Evolutionary conservation across 768 basidiomycete genomes (phyloP), one percentile per base, ranked within the genome.

Genomic region (Termitomyces sp.): DNA sequence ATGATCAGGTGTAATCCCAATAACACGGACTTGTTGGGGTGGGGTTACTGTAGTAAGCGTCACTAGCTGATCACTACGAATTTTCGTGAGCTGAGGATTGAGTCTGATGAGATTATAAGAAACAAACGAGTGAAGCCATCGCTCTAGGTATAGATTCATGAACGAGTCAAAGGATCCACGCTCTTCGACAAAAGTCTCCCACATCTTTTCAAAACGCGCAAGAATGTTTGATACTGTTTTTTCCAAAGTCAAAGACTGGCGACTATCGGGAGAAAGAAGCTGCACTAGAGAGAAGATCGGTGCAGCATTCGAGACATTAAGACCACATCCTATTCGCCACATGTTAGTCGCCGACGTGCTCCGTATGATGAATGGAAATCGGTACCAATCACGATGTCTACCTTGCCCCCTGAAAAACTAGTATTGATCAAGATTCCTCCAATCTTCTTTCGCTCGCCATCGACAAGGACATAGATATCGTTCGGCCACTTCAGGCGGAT

Each of bases 401-500:
- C 88, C 24, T 79, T 78, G 0, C 84, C 86, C 1, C 82, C 82
- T n/a, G 77, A 74, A 60, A 94, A 94, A 64, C 81, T 89, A 28
- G 92, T 92, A 64, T 89, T 96, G 34, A 99, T 92, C 24, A 98
- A 73, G 18, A 98, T 87, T 0, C 97, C 96, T 0, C 96, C 96
- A 36, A 98, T 74, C 71, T 99, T 98, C 71, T 81, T 86, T 57
- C 72, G 71, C 62, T 83, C 82, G 20, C 73, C 74, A 5, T 74
- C 75, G 41, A 78, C 75, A 41, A 85, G 78, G 2, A 86, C 89
- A 65, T 98, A 98, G 4, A 99, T 75, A 64, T 98, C 97, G 66
- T 98, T 98, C 20, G 96, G 97, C 97, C 97, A 98, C 70, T 98
- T 98, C 26, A 98, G 74, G 41, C 86, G 78, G 12, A 97, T 81